Evolutionary conservation across 2,329 filamentous ascomycete genomes (phyloP), one percentile per base, ranked within the genome.

Genomic region (Aspergillus caelatus): DNA sequence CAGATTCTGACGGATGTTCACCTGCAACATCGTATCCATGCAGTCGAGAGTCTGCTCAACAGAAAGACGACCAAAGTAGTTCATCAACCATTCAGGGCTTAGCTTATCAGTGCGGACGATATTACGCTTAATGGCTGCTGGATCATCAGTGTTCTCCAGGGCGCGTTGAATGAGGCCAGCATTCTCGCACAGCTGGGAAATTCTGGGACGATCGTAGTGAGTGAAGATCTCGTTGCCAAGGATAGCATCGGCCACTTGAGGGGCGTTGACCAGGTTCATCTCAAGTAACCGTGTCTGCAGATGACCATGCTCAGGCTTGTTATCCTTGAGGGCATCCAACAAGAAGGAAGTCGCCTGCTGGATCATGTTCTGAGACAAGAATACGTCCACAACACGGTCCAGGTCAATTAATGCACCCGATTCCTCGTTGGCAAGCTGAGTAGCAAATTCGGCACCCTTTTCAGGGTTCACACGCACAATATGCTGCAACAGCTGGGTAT

Each of bases 191-290:
- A 99, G 86, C 68, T 90, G 87, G 28, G 94, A 92, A 78, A 99
- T 92, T 67, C 93, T 91, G 53, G 89, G 82, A 83, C 92, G 96
- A 81, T 99, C 95, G 74, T 97, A 99, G 81, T 99, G 89, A 0
- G 93, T 93, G 81, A 99, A 98, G 91, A 99, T 97, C 73, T 98
- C 93, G 74, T 99, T 99, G 69, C 94, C 92, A 46, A 99, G 87
- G 70, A 99, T 99, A 39, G 95, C 95, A 78, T 99, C 96, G 4
- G 96, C 95, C 60, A 99, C 96, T 79, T 98, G 95, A 57, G 95
- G 95, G 1, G 95, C 96, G 71, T 97, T 96, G 80, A 96, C 86
- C 67, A 99, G 82, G 79, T 99, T 99, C 94, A 99, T 98, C 84
- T 99, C 96, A 61, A 99, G 83, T 3, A 99, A 86, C 65, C 95